These are phyloP conservation scores for Hansenula lynferdii DNA, from an alignment of 1,139 yeast species.

Conservation along the genomic window DNA sequence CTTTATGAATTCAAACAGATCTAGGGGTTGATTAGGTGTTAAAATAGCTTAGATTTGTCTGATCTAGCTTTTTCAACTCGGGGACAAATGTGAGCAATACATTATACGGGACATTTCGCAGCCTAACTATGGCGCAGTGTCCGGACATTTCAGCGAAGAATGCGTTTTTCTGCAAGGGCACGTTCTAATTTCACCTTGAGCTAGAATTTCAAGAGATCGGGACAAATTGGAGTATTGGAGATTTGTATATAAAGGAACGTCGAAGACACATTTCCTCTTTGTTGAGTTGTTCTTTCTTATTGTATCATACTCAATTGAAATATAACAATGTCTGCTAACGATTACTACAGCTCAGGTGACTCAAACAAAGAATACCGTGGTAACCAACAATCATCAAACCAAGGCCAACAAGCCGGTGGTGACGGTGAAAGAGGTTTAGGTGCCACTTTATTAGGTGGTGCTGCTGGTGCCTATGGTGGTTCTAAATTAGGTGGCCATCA, in stretches of 20 bases:
- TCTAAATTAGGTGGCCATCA: slow-evolving; percentile 41
- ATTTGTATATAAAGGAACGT: background rate
- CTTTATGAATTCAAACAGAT: too few species aligned
- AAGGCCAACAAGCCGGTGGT: slow-evolving; percentile 23
- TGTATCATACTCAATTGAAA: background rate
- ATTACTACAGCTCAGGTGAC: slow-evolving; percentile 2
- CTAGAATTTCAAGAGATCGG: too few species aligned
- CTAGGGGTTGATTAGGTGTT: too few species aligned
- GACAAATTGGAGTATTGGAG: background rate
- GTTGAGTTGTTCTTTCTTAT: background rate
- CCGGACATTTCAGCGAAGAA: too few species aligned
- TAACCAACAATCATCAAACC: slow-evolving; percentile 3
- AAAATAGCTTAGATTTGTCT: too few species aligned
- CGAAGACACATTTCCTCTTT: too few species aligned
- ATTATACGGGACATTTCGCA: too few species aligned
- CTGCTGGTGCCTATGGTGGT: slow-evolving; percentile 49
- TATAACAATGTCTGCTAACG: slow-evolving; percentile 42
- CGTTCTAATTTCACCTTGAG: too few species aligned
- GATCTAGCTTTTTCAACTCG: too few species aligned
- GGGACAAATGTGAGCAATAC: too few species aligned
- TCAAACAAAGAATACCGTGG: slow-evolving; percentile 11
- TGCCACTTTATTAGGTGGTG: slow-evolving; percentile 53
- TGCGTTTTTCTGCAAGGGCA: too few species aligned
- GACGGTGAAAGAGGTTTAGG: slow-evolving; percentile 54
- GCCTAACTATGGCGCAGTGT: too few species aligned